phyloP scores from a whole-genome alignment of 257 asterid species.

The Salvia miltiorrhiza region DNA sequence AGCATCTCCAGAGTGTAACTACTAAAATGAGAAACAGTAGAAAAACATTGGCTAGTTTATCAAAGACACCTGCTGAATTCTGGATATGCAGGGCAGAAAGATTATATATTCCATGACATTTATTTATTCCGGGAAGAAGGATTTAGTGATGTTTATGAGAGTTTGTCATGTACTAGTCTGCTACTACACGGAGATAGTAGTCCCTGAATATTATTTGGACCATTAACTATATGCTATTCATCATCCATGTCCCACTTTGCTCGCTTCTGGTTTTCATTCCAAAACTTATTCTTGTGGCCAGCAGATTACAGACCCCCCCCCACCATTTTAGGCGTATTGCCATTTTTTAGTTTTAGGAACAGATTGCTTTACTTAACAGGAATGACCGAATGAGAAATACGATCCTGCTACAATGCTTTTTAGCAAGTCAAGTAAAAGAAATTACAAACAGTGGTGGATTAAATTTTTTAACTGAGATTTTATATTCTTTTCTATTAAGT shows the following conservation, averaged over 20 bases:
- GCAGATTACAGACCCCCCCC: no score
- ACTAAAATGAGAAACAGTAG: not conserved
- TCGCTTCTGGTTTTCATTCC: not conserved
- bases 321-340: not conserved
- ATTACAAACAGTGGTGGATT: not conserved
- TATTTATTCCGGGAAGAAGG: not conserved
- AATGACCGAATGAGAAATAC: not conserved
- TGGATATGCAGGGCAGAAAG: no score
- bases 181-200: not conserved
- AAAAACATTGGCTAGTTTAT: no score
- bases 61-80: no score
- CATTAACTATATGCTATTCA: not conserved
- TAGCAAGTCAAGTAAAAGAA: not conserved
- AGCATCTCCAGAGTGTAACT: not conserved
- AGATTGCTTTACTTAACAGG: not conserved
- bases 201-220: not conserved
- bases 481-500: not conserved
- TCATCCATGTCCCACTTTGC: not conserved
- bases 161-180: not conserved
- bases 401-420: not conserved
- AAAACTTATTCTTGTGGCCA: not conserved
- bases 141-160: not conserved
- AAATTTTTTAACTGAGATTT: not conserved
- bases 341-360: not conserved
- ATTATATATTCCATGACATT: no score